phyloP scores from a whole-genome alignment of 441 rosid genomes.

The Gossypium gossypioides region DNA sequence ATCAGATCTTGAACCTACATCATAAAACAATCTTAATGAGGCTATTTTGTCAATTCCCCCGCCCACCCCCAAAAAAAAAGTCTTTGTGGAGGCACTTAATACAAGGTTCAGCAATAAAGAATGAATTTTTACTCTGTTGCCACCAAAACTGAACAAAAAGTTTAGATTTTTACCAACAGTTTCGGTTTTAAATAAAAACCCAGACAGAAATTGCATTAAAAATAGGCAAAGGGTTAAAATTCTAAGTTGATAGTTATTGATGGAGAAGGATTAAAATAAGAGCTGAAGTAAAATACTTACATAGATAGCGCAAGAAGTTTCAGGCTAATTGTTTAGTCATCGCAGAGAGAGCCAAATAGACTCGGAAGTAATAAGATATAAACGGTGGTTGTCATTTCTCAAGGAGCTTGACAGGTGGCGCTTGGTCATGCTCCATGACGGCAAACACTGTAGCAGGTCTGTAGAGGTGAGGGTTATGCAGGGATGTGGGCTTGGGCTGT shows the following conservation, averaged over 20 bases:
- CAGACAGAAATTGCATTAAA: background rate
- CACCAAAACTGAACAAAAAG: background rate
- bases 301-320: constrained; percentile 8
- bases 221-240: background rate
- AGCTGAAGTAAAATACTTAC: constrained; percentile 20
- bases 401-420: background rate
- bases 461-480: background rate
- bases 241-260: background rate
- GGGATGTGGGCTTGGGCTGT: background rate
- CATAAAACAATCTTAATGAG: constrained; percentile 12
- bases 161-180: background rate
- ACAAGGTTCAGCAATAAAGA: background rate
- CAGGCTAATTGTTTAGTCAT: constrained; percentile 27
- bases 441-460: background rate
- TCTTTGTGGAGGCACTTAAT: background rate
- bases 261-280: background rate
- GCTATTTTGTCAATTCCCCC: background rate
- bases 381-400: background rate
- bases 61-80: background rate
- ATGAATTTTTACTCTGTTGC: background rate
- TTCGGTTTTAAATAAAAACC: background rate
- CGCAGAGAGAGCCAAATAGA: background rate
- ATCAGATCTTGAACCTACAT: constrained; percentile 69
- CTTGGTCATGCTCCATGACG: background rate
- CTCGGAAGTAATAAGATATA: background rate